phyloP scores from a whole-genome alignment of 306 rosid genomes.

The Sicyos edulis region DNA sequence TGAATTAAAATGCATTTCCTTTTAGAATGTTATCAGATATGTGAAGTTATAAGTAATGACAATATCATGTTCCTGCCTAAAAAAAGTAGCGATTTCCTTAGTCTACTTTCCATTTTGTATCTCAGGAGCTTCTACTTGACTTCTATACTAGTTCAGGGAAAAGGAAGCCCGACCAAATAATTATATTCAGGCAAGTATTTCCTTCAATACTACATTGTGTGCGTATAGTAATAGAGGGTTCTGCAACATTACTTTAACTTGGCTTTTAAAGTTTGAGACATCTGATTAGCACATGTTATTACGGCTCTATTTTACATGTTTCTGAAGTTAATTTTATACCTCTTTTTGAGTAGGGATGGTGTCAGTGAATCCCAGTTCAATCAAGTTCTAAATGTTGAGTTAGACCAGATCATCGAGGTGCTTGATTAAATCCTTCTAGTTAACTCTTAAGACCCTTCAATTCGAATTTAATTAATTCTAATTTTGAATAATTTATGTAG shows the following conservation, averaged over 20 bases:
- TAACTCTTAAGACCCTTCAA: neutral
- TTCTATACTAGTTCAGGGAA: conserved; percentile 69
- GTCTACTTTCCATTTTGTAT: conserved; percentile 7
- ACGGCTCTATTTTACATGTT: neutral
- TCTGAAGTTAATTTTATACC: neutral
- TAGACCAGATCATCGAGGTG: conserved; percentile 74
- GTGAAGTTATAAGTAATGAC: too few species aligned
- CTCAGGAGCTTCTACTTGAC: conserved; percentile 74
- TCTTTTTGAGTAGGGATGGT: conserved; percentile 65
- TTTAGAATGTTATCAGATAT: too few species aligned
- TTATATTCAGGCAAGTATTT: conserved; percentile 66
- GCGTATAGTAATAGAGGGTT: neutral
- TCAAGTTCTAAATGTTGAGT: conserved; percentile 80
- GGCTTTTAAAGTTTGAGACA: too few species aligned
- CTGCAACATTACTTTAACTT: too few species aligned
- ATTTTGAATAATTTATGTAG: conserved; percentile 23
- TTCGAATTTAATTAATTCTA: neutral
- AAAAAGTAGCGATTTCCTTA: neutral
- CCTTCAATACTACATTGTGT: neutral
- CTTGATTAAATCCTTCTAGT: neutral
- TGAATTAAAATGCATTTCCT: too few species aligned
- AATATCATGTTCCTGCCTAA: neutral
- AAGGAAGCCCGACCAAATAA: conserved; percentile 69
- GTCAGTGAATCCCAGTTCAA: conserved; percentile 89
- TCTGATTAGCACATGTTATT: too few species aligned